Base-by-base conservation (phyloP, 768 basidiomycete genomes). In the Cystobasidium ongulense region DNA sequence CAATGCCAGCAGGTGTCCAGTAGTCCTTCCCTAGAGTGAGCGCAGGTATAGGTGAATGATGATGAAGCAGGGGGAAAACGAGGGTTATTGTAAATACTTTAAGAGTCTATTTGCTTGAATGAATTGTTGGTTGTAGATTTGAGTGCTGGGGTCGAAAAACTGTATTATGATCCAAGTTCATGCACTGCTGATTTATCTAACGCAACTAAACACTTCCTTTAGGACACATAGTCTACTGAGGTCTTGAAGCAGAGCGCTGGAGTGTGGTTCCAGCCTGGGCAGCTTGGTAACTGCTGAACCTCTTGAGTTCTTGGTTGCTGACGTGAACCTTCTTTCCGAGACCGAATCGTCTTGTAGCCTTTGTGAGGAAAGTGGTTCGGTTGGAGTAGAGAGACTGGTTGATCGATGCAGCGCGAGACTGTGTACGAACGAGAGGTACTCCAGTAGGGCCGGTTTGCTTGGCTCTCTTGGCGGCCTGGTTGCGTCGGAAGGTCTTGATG, bases 301-400 rank as follows among this genome's bases (percentile, higher is more conserved):
- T 85, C 76, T 88, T 87, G 76, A 93, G 83, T 81, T 93, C 91
- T 81, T 90, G 59, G 59, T 76, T 50, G 17, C 75, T 75, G 67
- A 78, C 41, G 59, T 36, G 27, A 54, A 83, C 80, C 80, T 81
- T 82, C 76, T 81, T 78, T 78, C 87, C 85, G 65, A 90, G 89
- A 81, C 96, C 92, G 75, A 92, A 91, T 80, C 94, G 90, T 83
- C 90, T 90, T 82, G 89, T 86, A 66, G 91, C 91, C 74, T 91
- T 89, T 78, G 88, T 88, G 80, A 98, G 88, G 86, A 97, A 98
- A 76, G 86, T 87, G 67, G 91, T 90, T 86, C 94, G 91, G 82
- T 96, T 96, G 66, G 90, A 90, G 86, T 96, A 97, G 77, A 95
- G 81, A 13, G 90, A 90, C 82, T 93, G 91, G 84, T 94, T 90